Evolutionary conservation across 2,329 filamentous ascomycete genomes (phyloP).

Genomic region (Dothiorella sarmentorum): DNA sequence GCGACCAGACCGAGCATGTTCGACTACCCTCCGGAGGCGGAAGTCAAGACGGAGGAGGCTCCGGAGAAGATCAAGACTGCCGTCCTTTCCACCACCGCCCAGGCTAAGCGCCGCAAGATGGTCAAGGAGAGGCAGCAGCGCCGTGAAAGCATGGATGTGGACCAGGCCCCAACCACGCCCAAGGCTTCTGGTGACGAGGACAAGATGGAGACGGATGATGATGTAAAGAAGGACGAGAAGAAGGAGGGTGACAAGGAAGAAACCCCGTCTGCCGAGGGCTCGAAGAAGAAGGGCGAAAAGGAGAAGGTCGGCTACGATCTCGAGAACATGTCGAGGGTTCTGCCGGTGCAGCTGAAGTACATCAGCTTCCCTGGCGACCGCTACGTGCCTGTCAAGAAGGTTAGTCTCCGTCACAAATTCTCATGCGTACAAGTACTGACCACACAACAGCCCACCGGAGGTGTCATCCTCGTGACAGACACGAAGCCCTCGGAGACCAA

Average conservation of each 20-base stretch:
- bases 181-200: conserved; percentile 63
- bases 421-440: conserved; percentile 39
- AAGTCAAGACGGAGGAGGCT: conserved; percentile 90
- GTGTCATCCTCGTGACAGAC: conserved; percentile 87
- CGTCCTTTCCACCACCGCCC: conserved; percentile 91
- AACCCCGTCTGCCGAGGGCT: conserved; percentile 50
- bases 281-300: conserved; percentile 89
- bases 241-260: conserved; percentile 56
- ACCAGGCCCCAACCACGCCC: conserved; percentile 71
- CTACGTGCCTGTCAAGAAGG: conserved; percentile 91
- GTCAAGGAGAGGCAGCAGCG: conserved; percentile 89
- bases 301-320: conserved; percentile 96
- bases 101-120: conserved; percentile 90
- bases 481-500: conserved; percentile 75
- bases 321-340: conserved; percentile 93
- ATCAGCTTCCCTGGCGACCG: conserved; percentile 87
- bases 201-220: conserved; percentile 75
- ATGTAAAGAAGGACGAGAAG: conserved; percentile 42
- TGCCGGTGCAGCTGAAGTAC: conserved; percentile 90
- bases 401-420: conserved; percentile 35
- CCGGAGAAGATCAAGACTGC: conserved; percentile 93
- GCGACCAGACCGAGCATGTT: conserved; percentile 93
- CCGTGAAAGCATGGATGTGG: conserved; percentile 93
- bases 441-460: conserved; percentile 72
- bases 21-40: conserved; percentile 95